Evolutionary conservation across 371 early-diverging fungal species (phyloP).

Genomic region (Parasitella parasitica): DNA sequence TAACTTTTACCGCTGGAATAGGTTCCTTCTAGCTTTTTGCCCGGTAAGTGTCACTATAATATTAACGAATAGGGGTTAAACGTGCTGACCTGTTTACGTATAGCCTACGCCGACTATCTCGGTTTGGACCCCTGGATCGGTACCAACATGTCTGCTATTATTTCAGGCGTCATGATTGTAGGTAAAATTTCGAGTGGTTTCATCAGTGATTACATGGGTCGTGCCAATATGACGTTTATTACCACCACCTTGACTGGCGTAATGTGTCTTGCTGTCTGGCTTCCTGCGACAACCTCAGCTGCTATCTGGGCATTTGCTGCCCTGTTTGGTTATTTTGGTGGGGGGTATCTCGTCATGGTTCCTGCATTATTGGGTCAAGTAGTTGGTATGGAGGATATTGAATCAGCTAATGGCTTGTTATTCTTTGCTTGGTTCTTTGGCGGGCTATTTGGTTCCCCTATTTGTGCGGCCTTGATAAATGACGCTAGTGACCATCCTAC

Average conservation of each 20-base stretch:
- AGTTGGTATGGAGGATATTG: slow-evolving; percentile 41
- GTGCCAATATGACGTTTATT: slow-evolving; percentile 51
- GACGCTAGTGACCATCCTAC: slow-evolving; percentile 33
- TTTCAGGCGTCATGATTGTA: slow-evolving; percentile 52
- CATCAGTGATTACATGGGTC: slow-evolving; percentile 57
- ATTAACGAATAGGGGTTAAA: not conserved
- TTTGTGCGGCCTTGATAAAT: slow-evolving; percentile 45
- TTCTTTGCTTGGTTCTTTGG: slow-evolving; percentile 61
- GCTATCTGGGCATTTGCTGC: slow-evolving; percentile 42
- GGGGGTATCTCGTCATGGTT: slow-evolving; percentile 56
- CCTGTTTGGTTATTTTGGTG: slow-evolving; percentile 59
- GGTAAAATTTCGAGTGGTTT: slow-evolving; percentile 56
- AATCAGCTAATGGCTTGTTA: slow-evolving; percentile 54
- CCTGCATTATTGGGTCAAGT: slow-evolving; percentile 50
- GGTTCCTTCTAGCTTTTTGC: slow-evolving; percentile 21
- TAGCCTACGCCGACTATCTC: slow-evolving; percentile 39
- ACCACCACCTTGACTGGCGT: slow-evolving; percentile 46
- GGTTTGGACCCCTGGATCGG: slow-evolving; percentile 34
- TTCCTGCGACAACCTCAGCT: slow-evolving; percentile 34
- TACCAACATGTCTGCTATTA: slow-evolving; percentile 46
- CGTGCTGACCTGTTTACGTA: not conserved
- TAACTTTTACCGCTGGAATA: not conserved
- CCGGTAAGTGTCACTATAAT: slow-evolving; percentile 4
- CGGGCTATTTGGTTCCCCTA: slow-evolving; percentile 60
- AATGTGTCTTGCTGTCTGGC: slow-evolving; percentile 39